Base-by-base conservation (phyloP, 192 early-diverging fungal species). In the Dispira parvispora region DNA sequence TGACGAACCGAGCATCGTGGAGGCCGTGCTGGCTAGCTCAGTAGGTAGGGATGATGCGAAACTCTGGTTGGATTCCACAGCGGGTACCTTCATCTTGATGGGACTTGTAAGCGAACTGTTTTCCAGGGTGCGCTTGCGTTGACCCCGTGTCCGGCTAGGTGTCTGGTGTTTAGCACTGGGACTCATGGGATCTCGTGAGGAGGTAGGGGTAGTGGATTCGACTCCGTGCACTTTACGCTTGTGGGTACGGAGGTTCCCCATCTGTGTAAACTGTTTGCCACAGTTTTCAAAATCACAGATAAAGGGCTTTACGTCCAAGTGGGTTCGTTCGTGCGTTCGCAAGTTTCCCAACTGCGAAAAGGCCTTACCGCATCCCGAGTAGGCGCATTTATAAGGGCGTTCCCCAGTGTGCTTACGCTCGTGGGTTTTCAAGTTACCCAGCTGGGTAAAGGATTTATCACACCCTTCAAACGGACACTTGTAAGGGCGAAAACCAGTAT, bases 271-370 rank as follows among this genome's bases (percentile, higher is more conserved):
- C 26, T 80, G 74, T 64, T 83, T 84, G 52, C 65, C 73, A 63
- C 90, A 92, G 53, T 72, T 81, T 21, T 67, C 57, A 10, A 80
- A 63, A 28, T 78, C 69, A 71, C 90, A 92, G 54, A 75, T 68
- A 62, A 84, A 92, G 20, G 84, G 88, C 63, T 85, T 87, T 64
- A 85, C 82, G 38, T 81, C 83, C 14, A 80, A 73, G 64, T 92
- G 90, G 18, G 82, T 84, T 60, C 81, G 80, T 73, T 89, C 84
- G 53, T 92, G 90, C 6, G 88, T 89, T 64, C 82, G 81, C 72
- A 88, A 73, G 67, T 91, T 89, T 6, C 86, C 86, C 63, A 83
- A 79, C 78, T 89, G 89, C 28, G 81, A 80, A 62, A 91, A 91
- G 38, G 81, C 69, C 74, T 91, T 91, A 64, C 76, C 83, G 61